Conservation (phyloP, 192 early-diverging fungal species). For the Cladochytrium replicatum region DNA sequence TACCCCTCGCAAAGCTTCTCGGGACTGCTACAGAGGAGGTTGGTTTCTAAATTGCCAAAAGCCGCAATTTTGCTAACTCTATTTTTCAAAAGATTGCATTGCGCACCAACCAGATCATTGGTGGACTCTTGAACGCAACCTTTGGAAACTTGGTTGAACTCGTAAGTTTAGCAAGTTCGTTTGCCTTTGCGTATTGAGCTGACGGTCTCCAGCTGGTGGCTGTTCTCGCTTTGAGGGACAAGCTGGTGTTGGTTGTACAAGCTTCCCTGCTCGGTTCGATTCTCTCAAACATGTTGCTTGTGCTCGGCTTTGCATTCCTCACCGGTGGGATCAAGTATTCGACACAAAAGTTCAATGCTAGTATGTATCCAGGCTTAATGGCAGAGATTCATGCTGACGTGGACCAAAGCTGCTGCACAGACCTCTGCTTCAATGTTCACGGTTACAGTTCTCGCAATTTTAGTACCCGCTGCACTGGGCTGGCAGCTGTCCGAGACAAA, state of each 20-base stretch:
- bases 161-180: too few relatives aligned
- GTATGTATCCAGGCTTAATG: constrained; percentile 9
- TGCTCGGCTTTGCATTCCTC: constrained; percentile 80
- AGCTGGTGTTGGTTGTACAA: constrained; percentile 74
- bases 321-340: constrained; percentile 69
- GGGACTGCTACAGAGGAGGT: constrained; percentile 84
- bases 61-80: neutral
- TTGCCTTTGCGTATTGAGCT: too few relatives aligned
- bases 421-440: constrained; percentile 60
- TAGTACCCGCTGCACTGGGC: constrained; percentile 62
- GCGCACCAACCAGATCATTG: constrained; percentile 65
- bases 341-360: constrained; percentile 43
- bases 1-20: constrained; percentile 82
- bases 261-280: constrained; percentile 84
- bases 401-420: constrained; percentile 60
- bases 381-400: constrained; percentile 27
- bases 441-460: constrained; percentile 52
- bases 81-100: too few relatives aligned
- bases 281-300: constrained; percentile 77
- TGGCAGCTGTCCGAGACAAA: too few relatives aligned
- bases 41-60: too few relatives aligned
- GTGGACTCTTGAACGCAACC: constrained; percentile 69
- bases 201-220: constrained; percentile 46
- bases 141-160: constrained; percentile 85
- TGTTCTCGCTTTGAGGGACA: constrained; percentile 68